These are phyloP conservation scores for Coix lacrymajobi DNA, from an alignment of 176 grass and related monocot genomes.

Conservation along the genomic window DNA sequence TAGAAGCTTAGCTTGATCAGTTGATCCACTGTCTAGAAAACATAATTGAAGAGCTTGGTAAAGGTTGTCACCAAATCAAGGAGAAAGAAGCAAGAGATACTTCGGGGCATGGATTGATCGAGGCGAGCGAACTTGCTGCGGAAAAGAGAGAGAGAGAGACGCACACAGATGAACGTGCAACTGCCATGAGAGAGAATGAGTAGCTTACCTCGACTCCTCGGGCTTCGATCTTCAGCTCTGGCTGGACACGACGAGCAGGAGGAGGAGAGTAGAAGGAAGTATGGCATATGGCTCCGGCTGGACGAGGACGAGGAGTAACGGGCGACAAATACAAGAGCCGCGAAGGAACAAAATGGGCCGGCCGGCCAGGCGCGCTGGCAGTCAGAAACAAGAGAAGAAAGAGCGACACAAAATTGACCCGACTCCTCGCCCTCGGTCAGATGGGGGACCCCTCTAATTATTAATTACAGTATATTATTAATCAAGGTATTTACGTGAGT, in stretches of 20 bases:
- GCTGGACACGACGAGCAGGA: neutral
- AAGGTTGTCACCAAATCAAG: neutral
- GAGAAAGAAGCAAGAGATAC: neutral
- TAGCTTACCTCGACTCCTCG: neutral
- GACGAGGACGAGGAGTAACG: neutral
- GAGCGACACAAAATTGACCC: neutral
- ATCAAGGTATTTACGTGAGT: too few relatives aligned
- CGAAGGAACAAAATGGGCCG: neutral
- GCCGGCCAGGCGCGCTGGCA: neutral
- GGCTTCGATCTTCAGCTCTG: neutral
- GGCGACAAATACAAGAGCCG: slow-evolving; percentile 5
- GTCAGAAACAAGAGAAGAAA: neutral
- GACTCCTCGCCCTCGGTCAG: neutral
- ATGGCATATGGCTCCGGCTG: neutral
- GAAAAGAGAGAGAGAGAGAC: neutral
- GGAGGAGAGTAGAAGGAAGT: too few relatives aligned
- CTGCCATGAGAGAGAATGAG: neutral
- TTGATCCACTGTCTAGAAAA: neutral
- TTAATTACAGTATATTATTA: too few relatives aligned
- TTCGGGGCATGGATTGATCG: neutral
- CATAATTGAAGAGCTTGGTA: neutral
- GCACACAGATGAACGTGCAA: neutral
- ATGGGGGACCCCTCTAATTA: too few relatives aligned
- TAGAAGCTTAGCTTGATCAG: neutral
- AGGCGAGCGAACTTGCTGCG: neutral